phyloP scores from a whole-genome alignment of 2,329 filamentous ascomycete species.

The Penicillium concentricum region DNA sequence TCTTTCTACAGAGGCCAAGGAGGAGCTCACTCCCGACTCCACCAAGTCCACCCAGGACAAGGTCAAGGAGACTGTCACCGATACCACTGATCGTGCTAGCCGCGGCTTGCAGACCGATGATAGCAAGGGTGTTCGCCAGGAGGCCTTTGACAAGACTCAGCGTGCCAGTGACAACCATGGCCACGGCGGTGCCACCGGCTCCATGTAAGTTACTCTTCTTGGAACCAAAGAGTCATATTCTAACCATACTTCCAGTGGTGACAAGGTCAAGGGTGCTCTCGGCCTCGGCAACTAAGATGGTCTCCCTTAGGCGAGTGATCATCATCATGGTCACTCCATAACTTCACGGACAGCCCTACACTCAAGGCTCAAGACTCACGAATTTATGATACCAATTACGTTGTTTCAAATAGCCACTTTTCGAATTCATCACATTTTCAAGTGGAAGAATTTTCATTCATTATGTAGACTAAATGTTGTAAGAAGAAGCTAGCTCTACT shows the following conservation, averaged over 20 bases:
- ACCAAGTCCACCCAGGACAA: slow-evolving; percentile 62
- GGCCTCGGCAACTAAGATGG: slow-evolving; percentile 35
- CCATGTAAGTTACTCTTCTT: slow-evolving; percentile 36
- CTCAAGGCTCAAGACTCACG: slow-evolving; percentile 24
- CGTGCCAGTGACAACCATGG: slow-evolving; percentile 45
- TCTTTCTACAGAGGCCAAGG: slow-evolving; percentile 48
- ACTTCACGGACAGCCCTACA: slow-evolving; percentile 4
- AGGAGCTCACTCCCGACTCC: slow-evolving; percentile 59
- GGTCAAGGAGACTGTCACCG: slow-evolving; percentile 57
- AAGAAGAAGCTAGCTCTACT: neutral
- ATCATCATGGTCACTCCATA: neutral
- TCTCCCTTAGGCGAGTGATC: neutral
- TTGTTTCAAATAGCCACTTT: slow-evolving; percentile 5
- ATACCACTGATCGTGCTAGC: slow-evolving; percentile 55
- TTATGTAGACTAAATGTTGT: neutral
- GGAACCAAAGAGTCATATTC: neutral
- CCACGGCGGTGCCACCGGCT: slow-evolving; percentile 40
- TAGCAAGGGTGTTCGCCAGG: slow-evolving; percentile 56
- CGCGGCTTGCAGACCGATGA: slow-evolving; percentile 54
- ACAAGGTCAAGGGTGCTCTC: slow-evolving; percentile 47
- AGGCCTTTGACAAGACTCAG: slow-evolving; percentile 50
- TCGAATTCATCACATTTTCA: neutral
- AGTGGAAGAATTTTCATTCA: neutral
- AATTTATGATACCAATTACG: slow-evolving; percentile 29
- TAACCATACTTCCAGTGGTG: slow-evolving; percentile 31